Conservation (phyloP, 2,329 filamentous ascomycete species). For the Helicocarpus griseus region DNA sequence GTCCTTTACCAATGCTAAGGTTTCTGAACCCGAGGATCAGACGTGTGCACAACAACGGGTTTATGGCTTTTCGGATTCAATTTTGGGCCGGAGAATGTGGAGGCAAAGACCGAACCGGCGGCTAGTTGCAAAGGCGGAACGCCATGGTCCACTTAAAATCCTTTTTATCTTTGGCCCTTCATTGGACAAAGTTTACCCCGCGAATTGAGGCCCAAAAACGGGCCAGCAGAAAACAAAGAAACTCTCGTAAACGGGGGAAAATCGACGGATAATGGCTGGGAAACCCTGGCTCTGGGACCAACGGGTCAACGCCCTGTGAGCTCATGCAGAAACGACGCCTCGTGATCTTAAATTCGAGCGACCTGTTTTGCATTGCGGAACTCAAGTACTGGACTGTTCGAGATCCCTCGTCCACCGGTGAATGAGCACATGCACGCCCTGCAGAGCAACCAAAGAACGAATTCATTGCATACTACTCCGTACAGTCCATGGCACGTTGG, state of each 20-base stretch:
- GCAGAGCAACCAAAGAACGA: neutral
- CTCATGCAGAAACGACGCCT: neutral
- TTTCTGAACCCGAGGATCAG: neutral
- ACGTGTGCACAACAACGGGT: neutral
- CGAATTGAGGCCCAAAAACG: neutral
- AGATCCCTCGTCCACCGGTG: no score
- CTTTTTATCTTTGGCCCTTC: neutral
- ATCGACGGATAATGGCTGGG: neutral
- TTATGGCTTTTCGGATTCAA: neutral
- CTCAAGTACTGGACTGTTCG: neutral
- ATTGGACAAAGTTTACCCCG: neutral
- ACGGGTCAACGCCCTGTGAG: neutral
- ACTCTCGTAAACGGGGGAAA: neutral
- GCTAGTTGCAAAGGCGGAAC: neutral
- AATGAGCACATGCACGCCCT: neutral
- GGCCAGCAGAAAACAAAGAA: neutral
- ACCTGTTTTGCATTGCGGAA: neutral
- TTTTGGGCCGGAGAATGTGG: neutral
- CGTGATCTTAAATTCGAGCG: neutral
- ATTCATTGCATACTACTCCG: no score
- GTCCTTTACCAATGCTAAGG: no score
- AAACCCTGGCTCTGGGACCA: constrained; percentile 2
- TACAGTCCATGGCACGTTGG: neutral
- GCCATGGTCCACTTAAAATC: neutral
- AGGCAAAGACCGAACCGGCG: constrained; percentile 1